Evolutionary conservation across 176 grass and related monocot species (phyloP), one percentile per base, ranked within the genome.

Genomic region (Cenchrus fungigraminus): DNA sequence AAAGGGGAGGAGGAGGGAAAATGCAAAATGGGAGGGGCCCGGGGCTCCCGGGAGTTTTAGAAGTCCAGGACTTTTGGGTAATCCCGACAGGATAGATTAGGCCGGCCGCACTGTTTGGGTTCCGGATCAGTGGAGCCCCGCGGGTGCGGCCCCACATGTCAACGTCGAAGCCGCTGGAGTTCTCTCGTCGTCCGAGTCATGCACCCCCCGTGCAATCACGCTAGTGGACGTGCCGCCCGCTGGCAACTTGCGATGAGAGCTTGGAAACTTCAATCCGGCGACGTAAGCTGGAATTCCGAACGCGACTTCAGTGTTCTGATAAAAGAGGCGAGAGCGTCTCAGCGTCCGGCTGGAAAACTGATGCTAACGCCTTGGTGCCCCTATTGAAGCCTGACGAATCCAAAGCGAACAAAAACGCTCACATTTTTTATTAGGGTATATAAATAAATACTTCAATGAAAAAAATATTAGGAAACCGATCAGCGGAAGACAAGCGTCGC

Each of bases 131-230:
- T 53, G 43, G 51, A 44, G 0, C 13, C 9, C 14, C 70, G 8
- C 0, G 0, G 1, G 0, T 15, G 37, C 15, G 65, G 11, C 34
- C 69, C 88, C 78, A 37, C 83, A 63, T 78, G 78, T 90, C 83
- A 77, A 82, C 71, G 22, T 86, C 83, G 56, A 77, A 4, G 19
- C 20, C 45, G 81, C 72, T 82, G 1, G 88, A 78, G 1, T 0
- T 69, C 83, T 77, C 83, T 1, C 8, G 65, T 72, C 88, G 72
- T 55, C 83, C 63, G 43, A 55, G 78, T 72, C 83, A 90, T 1
- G 43, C 50, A 1, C 9, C 31, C 2, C 20, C 63, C 10, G 56
- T 60, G 62, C 71, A 37, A 62, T 82, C 82, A 54, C 52, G 42
- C 52, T 8, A n/a, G 52, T 49, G 43, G 10, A 8, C 8, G 70